Evolutionary conservation across 257 asterid species (phyloP).

Genomic region (Primulina eburnea): DNA sequence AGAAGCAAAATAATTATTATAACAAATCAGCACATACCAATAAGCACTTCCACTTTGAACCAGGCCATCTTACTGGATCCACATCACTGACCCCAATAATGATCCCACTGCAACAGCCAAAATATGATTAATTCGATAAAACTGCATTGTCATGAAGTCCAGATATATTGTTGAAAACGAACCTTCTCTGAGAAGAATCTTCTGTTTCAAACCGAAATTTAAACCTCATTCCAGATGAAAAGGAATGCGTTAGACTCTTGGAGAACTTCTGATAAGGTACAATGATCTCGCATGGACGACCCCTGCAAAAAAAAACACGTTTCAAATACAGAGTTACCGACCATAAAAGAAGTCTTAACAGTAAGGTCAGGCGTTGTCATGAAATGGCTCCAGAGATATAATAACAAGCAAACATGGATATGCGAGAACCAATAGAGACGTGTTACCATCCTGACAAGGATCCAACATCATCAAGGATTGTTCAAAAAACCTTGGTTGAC

Average conservation of each 20-base stretch:
- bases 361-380: background rate
- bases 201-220: slow-evolving; percentile 80
- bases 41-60: slow-evolving; percentile 91
- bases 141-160: background rate
- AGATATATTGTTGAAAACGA: slow-evolving; percentile 14
- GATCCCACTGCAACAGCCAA: slow-evolving; percentile 72
- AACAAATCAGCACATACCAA: slow-evolving; percentile 45
- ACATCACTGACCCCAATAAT: slow-evolving; percentile 67
- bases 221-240: slow-evolving; percentile 83
- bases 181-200: slow-evolving; percentile 94
- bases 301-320: slow-evolving; percentile 42
- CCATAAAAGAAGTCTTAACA: background rate
- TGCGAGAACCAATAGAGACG: background rate
- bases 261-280: slow-evolving; percentile 70
- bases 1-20: background rate
- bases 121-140: slow-evolving; percentile 18
- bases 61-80: slow-evolving; percentile 91
- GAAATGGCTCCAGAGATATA: background rate
- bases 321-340: slow-evolving; percentile 8
- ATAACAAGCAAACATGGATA: background rate
- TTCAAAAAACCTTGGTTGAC: background rate
- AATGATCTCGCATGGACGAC: slow-evolving; percentile 70
- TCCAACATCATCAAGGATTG: background rate
- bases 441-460: background rate
- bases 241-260: slow-evolving; percentile 63